Conservation (phyloP, 345 rosid genomes). For the Hibiscus trionum region DNA sequence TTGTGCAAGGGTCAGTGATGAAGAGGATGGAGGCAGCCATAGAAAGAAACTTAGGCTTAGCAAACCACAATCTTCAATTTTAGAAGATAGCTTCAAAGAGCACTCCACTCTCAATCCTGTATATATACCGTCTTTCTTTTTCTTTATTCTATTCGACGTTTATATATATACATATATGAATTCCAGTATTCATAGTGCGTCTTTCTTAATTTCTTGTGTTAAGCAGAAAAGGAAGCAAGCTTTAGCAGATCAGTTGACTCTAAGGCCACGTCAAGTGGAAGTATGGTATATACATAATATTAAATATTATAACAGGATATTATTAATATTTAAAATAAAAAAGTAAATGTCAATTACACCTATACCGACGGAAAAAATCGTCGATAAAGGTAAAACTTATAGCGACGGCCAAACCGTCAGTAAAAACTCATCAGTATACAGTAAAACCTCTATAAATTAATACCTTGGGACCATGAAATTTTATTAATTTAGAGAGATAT, state of each 20-base stretch:
- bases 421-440: no score
- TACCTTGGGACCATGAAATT: no score
- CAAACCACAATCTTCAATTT: constrained; percentile 32
- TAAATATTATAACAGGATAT: no score
- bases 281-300: constrained; percentile 31
- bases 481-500: no score
- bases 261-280: constrained; percentile 54
- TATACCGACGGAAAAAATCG: no score
- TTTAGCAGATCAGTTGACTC: constrained; percentile 43
- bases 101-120: constrained; percentile 56
- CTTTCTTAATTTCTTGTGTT: background rate
- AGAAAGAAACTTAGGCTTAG: constrained; percentile 39
- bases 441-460: no score
- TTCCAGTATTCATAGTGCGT: background rate
- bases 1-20: constrained; percentile 28
- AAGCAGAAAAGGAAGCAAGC: constrained; percentile 44
- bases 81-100: constrained; percentile 45
- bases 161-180: background rate
- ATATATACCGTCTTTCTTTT: constrained; percentile 5
- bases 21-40: constrained; percentile 40
- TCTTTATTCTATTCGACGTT: background rate
- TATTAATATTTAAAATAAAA: no score
- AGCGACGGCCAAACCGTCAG: no score
- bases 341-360: no score
- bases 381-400: no score